These are phyloP conservation scores for Skeletonema marinoi DNA, from an alignment of 108 stramenopile species.

Conservation along the genomic window DNA sequence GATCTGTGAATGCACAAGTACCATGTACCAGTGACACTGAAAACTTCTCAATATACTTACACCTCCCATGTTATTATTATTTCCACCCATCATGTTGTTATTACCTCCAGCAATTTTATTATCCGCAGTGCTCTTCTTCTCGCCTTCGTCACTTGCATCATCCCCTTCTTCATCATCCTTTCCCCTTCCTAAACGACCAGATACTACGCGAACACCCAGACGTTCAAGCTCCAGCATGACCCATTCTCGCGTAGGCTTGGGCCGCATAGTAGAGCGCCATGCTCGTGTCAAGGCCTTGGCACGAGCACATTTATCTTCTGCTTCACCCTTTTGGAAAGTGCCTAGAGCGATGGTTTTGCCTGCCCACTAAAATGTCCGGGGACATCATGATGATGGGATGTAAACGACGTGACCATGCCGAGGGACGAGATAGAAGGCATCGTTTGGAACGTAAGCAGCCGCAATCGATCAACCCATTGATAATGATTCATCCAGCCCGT, in stretches of 20 bases:
- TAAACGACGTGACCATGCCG: conserved; percentile 1
- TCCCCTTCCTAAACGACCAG: conserved; percentile 74
- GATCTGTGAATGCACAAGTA: background rate
- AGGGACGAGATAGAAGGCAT: background rate
- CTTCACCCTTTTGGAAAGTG: conserved; percentile 85
- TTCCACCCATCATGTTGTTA: conserved; percentile 10
- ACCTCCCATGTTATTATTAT: background rate
- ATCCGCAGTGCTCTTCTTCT: background rate
- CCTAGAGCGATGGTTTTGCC: conserved; percentile 69
- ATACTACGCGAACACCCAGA: conserved; percentile 85
- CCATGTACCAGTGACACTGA: background rate
- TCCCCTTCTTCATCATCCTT: conserved; percentile 63
- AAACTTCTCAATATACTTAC: background rate
- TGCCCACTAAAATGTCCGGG: conserved; percentile 41
- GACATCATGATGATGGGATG: background rate
- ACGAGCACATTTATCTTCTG: conserved; percentile 90
- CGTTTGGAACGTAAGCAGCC: background rate
- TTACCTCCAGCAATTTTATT: background rate
- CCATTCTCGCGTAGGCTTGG: conserved; percentile 89
- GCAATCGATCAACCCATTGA: background rate
- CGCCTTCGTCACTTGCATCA: conserved; percentile 21
- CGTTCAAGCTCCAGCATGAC: conserved; percentile 90
- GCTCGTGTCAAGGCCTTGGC: conserved; percentile 89
- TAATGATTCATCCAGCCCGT: background rate
- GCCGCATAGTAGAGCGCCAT: conserved; percentile 91